Percentiles rank a stretch among this genome's conserved stretches.
phyloP scores from a whole-genome alignment of 2,329 filamentous ascomycete species.

The Stagonosporopsis chrysanthemi region DNA sequence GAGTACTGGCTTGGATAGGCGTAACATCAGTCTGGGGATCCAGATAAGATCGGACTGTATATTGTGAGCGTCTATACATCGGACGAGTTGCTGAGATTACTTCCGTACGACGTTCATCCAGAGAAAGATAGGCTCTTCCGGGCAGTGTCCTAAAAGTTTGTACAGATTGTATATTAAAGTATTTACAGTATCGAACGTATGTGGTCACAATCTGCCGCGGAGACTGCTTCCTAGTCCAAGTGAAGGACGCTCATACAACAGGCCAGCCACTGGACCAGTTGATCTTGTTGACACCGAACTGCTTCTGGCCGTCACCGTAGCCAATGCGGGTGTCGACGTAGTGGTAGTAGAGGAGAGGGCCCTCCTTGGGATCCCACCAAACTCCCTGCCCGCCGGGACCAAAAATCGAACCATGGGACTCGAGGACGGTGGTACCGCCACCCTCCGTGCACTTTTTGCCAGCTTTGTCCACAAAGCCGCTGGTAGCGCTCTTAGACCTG shows the following conservation, averaged over 20 bases:
- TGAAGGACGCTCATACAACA: slow-evolving; percentile 36
- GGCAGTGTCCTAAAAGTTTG: background rate
- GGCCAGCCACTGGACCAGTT: slow-evolving; percentile 61
- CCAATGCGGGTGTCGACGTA: slow-evolving; percentile 65
- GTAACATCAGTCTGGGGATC: no score
- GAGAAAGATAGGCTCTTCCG: no score
- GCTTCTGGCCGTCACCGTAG: slow-evolving; percentile 60
- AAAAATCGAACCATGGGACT: slow-evolving; percentile 67
- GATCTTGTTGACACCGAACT: slow-evolving; percentile 62
- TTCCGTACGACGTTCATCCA: no score
- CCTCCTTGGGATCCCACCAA: slow-evolving; percentile 58
- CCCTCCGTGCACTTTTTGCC: slow-evolving; percentile 62
- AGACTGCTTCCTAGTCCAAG: background rate
- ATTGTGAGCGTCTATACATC: no score
- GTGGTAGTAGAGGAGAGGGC: slow-evolving; percentile 69
- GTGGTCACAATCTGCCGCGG: background rate
- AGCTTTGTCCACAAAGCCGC: slow-evolving; percentile 63
- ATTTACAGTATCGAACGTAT: slow-evolving; percentile 7
- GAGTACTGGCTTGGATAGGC: no score
- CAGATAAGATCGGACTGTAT: no score
- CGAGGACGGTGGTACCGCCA: slow-evolving; percentile 68
- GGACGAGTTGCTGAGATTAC: no score
- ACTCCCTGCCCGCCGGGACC: slow-evolving; percentile 72
- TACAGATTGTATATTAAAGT: background rate
- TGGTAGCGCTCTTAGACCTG: slow-evolving; percentile 60